phyloP scores from a whole-genome alignment of 2,329 filamentous ascomycete species.

The Penicillium nordicum region DNA sequence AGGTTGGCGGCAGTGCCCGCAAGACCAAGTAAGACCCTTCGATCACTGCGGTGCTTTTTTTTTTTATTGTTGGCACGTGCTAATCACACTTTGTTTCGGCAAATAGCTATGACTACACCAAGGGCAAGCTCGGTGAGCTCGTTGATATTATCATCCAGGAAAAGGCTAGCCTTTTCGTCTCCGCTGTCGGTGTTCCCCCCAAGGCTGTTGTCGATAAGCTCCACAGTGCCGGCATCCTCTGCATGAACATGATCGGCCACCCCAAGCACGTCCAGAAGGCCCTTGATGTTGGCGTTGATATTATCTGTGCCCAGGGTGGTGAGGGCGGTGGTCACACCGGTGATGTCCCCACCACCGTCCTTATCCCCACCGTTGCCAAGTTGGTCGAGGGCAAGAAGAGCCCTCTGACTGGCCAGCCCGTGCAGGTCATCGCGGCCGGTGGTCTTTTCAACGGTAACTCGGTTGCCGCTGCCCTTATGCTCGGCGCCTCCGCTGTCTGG shows the following conservation, averaged over 20 bases:
- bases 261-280: slow-evolving; percentile 98
- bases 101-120: slow-evolving; percentile 95
- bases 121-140: slow-evolving; percentile 92
- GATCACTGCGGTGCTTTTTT: neutral
- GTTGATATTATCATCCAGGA: slow-evolving; percentile 90
- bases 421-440: slow-evolving; percentile 89
- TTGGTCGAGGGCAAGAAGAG: slow-evolving; percentile 76
- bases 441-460: slow-evolving; percentile 92
- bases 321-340: slow-evolving; percentile 97
- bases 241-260: slow-evolving; percentile 99
- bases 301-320: slow-evolving; percentile 97
- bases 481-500: slow-evolving; percentile 91
- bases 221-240: slow-evolving; percentile 80
- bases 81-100: slow-evolving; percentile 12
- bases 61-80: neutral
- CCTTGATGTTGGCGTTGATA: slow-evolving; percentile 83
- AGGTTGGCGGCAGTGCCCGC: slow-evolving; percentile 88
- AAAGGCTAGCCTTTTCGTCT: slow-evolving; percentile 90
- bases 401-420: slow-evolving; percentile 78
- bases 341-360: slow-evolving; percentile 83
- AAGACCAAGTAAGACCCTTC: slow-evolving; percentile 73
- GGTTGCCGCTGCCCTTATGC: slow-evolving; percentile 84
- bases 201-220: slow-evolving; percentile 84
- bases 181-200: slow-evolving; percentile 89
- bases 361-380: slow-evolving; percentile 89